phyloP scores from a whole-genome alignment of 257 asterid species.

The Apocynum venetum region DNA sequence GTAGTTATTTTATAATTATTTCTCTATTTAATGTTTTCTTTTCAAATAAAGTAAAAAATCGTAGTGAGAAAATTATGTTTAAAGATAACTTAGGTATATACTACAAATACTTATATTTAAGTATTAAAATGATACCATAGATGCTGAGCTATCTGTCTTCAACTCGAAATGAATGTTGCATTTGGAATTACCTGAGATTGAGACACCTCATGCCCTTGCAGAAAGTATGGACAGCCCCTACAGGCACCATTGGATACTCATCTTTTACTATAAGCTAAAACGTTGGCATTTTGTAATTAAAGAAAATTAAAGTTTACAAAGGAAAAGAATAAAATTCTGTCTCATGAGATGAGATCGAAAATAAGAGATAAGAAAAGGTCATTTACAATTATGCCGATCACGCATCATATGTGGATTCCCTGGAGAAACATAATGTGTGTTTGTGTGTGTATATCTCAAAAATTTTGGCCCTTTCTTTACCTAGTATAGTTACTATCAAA shows the following conservation, averaged over 20 bases:
- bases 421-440: not conserved
- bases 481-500: slow-evolving; percentile 47
- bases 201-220: slow-evolving; percentile 20
- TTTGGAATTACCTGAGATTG: slow-evolving; percentile 42
- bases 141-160: slow-evolving; percentile 5
- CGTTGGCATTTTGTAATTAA: not conserved
- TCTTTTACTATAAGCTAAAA: not conserved
- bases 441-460: too few relatives aligned
- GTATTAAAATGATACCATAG: too few relatives aligned
- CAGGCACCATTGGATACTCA: slow-evolving; percentile 27
- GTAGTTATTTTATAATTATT: too few relatives aligned
- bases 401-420: slow-evolving; percentile 38
- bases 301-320: not conserved
- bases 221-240: slow-evolving; percentile 1
- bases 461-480: slow-evolving; percentile 1
- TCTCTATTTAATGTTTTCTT: too few relatives aligned
- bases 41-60: too few relatives aligned
- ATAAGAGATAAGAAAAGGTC: not conserved
- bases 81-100: not conserved
- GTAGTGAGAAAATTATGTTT: too few relatives aligned
- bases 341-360: not conserved
- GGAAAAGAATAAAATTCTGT: not conserved
- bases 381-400: slow-evolving; percentile 39
- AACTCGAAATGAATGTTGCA: slow-evolving; percentile 15
- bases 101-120: not conserved